phyloP scores from a whole-genome alignment of 257 asterid genomes.

The Ilex aquifolium region DNA sequence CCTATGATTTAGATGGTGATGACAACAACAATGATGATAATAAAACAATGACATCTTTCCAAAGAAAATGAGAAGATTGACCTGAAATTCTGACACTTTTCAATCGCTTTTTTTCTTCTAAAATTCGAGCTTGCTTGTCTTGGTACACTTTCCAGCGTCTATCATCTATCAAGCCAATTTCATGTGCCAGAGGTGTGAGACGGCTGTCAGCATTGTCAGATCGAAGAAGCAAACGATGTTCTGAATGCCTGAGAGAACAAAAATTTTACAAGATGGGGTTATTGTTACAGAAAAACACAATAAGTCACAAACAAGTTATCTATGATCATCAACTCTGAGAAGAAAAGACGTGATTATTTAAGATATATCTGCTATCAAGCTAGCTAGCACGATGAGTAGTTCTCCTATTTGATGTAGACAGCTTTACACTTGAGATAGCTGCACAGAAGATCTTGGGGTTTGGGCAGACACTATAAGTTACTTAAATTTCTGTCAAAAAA shows the following conservation, averaged over 20 bases:
- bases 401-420: too few species aligned
- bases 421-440: too few species aligned
- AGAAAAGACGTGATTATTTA: too few species aligned
- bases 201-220: constrained; percentile 98
- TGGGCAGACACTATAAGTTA: too few species aligned
- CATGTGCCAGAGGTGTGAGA: constrained; percentile 90
- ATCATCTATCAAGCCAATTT: constrained; percentile 86
- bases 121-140: constrained; percentile 77
- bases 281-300: not conserved
- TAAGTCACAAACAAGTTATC: not conserved
- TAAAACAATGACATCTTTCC: not conserved
- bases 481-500: too few species aligned
- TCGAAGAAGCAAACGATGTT: constrained; percentile 86
- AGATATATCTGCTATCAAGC: too few species aligned
- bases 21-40: not conserved
- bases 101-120: constrained; percentile 80
- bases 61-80: constrained; percentile 17
- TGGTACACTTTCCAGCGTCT: constrained; percentile 68
- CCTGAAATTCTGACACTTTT: constrained; percentile 73
- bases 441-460: too few species aligned
- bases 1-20: too few species aligned
- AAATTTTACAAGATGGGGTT: not conserved
- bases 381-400: too few species aligned
- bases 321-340: too few species aligned
- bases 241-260: constrained; percentile 69